phyloP scores from a whole-genome alignment of 2,329 filamentous ascomycete species.

The Fusarium annulatum region DNA sequence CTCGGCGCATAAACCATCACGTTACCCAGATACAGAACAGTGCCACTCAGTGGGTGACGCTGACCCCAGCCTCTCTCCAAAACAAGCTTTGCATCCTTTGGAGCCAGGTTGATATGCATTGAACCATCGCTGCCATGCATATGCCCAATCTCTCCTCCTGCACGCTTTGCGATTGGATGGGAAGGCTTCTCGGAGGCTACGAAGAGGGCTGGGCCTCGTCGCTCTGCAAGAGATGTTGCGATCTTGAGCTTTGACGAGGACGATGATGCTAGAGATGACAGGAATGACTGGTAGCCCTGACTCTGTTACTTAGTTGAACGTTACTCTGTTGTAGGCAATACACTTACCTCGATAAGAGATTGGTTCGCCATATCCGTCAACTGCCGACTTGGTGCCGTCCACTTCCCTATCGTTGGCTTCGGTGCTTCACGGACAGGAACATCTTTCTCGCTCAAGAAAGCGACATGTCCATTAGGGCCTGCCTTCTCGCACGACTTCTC shows the following conservation, averaged over 20 bases:
- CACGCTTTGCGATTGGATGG: constrained; percentile 7
- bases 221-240: constrained; percentile 21
- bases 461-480: constrained; percentile 15
- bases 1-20: constrained; percentile 34
- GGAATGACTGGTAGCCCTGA: constrained; percentile 28
- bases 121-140: constrained; percentile 34
- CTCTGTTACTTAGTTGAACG: not conserved
- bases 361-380: constrained; percentile 10
- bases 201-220: constrained; percentile 28
- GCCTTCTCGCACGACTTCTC: not conserved
- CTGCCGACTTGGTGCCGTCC: constrained; percentile 34
- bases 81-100: constrained; percentile 29
- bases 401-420: constrained; percentile 18
- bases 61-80: constrained; percentile 29
- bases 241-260: constrained; percentile 26
- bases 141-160: constrained; percentile 18
- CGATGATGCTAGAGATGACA: constrained; percentile 18
- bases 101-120: constrained; percentile 26
- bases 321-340: rapidly evolving
- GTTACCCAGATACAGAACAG: constrained; percentile 24
- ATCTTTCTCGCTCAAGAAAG: constrained; percentile 23
- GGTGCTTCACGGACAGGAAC: constrained; percentile 20
- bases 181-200: not conserved
- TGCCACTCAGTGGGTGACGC: constrained; percentile 26
- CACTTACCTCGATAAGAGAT: not conserved